Percentiles rank a stretch among this genome's conserved stretches.
These are phyloP conservation scores for Akanthomyces dipterigenus DNA, from an alignment of 2,329 filamentous ascomycete species.

Conservation along the genomic window DNA sequence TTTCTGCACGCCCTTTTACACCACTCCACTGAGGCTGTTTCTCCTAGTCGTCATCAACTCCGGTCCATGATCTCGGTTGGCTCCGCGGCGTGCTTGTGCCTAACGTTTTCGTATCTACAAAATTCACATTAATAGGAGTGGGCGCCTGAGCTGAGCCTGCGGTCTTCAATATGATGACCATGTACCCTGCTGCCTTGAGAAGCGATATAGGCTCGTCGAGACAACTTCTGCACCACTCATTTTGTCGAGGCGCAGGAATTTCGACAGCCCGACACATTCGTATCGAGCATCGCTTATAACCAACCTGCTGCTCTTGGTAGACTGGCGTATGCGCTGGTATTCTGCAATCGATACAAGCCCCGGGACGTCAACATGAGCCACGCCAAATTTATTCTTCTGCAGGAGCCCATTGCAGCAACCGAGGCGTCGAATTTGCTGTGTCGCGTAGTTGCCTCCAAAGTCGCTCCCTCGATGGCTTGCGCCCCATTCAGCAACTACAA, in stretches of 20 bases:
- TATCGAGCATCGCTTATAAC: background rate
- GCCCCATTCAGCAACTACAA: background rate
- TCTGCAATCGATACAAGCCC: background rate
- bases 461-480: background rate
- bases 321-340: background rate
- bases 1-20: constrained; percentile 2
- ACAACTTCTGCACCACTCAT: background rate
- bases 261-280: background rate
- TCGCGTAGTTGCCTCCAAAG: constrained; percentile 9
- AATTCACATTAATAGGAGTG: constrained; percentile 5
- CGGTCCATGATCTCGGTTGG: constrained; percentile 10
- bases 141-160: background rate
- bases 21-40: constrained; percentile 11
- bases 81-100: constrained; percentile 7
- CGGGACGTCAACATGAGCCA: background rate
- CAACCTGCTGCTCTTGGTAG: background rate
- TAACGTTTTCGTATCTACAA: background rate
- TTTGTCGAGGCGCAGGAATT: no score
- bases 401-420: constrained; percentile 3
- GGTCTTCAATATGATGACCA: background rate
- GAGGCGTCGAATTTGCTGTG: constrained; percentile 7
- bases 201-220: background rate
- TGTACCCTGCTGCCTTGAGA: background rate
- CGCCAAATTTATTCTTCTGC: constrained; percentile 9
- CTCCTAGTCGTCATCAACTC: background rate